phyloP scores from a whole-genome alignment of 352 stramenopile species.

The Thalassiosira livingstoniorum region DNA sequence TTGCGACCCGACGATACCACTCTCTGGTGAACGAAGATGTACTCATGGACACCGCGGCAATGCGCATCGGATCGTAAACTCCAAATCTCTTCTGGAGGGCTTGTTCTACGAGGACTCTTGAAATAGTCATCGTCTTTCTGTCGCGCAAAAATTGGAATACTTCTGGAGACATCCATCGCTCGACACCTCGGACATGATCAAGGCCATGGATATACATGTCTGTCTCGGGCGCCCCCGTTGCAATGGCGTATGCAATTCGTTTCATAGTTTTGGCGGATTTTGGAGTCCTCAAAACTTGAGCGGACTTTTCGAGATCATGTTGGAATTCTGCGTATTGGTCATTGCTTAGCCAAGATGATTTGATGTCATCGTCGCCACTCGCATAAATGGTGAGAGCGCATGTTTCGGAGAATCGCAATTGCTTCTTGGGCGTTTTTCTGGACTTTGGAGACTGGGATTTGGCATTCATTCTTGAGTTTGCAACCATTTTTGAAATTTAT shows the following conservation, averaged over 20 bases:
- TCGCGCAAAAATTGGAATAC: not conserved
- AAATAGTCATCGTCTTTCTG: not conserved
- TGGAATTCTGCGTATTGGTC: constrained; percentile 26
- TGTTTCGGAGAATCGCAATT: not conserved
- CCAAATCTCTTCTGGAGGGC: not conserved
- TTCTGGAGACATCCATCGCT: constrained; percentile 11
- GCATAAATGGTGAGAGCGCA: not conserved
- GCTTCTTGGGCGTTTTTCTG: too few species aligned
- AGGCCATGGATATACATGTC: constrained; percentile 8
- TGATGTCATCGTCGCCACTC: not conserved
- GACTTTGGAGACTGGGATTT: too few species aligned
- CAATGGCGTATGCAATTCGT: constrained; percentile 1
- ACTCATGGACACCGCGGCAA: not conserved
- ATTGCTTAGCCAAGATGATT: constrained; percentile 10
- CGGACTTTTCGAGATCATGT: not conserved
- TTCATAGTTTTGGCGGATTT: constrained; percentile 24
- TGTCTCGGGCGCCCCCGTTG: not conserved
- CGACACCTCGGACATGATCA: constrained; percentile 4
- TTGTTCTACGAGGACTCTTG: constrained; percentile 7
- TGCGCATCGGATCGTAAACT: not conserved
- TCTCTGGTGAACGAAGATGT: constrained; percentile 10
- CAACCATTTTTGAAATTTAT: too few species aligned
- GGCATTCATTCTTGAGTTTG: too few species aligned
- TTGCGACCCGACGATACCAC: not conserved
- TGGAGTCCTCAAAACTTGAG: not conserved